Evolutionary conservation across 768 basidiomycete genomes (phyloP), one percentile per base, ranked within the genome.

Genomic region (Dentipellis sp.): DNA sequence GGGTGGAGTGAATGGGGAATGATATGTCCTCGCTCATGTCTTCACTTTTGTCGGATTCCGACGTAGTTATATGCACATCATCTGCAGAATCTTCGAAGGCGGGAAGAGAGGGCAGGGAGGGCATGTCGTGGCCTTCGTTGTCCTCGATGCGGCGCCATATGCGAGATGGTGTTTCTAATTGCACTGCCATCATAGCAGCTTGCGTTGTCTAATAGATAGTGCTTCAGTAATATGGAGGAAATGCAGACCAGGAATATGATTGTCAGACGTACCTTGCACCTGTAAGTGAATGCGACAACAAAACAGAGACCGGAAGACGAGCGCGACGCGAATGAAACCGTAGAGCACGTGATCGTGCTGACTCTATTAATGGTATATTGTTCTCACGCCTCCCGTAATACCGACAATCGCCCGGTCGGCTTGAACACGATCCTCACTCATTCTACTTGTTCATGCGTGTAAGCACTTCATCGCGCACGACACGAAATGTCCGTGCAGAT

Each of bases 111-210:
- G 90, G 90, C 2, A 93, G 73, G 34, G 90, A 92, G 10, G 91
- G 86, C 75, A 91, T 86, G 59, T 90, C 88, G 59, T 74, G 69
- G 58, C 82, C 80, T 62, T 90, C 85, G n/a, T 78, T 73, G 0
- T 79, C 84, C 67, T 92, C 82, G 52, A 93, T 91, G 48, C 91
- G 79, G 29, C 90, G 78, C 86, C 85, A 88, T 64, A 93, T 83
- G 46, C 89, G 77, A 22, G 91, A 92, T 0, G 90, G 90, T 14
- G 90, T 93, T 69, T 93, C 90, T 9, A 74, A 63, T 23, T 69
- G 64, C 17, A 58, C 55, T 45, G n/a, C n/a, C 19, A 19, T 19
- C 16, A n/a, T 45, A 45, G 16, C 42, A 17, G 16, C 42, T 17
- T 19, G 9, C n/a, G 42, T 8, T 9, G 42, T n/a, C 42, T 17